Percentiles rank a stretch among this genome's conserved stretches.
Evolutionary conservation across 106 monocot genomes (phyloP).

Genomic region (Platanthera zijinensis): DNA sequence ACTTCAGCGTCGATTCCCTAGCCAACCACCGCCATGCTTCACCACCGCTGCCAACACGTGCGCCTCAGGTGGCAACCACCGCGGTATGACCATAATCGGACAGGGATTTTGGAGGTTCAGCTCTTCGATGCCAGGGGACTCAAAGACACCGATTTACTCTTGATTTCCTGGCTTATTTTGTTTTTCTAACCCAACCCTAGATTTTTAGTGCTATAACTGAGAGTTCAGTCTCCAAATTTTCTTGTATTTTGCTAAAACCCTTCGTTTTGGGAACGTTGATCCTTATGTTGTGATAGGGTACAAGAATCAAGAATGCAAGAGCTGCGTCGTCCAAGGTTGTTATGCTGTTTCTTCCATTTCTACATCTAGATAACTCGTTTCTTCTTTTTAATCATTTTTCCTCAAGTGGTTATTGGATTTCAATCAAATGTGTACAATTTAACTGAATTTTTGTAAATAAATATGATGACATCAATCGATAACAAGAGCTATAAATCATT

Average conservation of each 20-base stretch:
- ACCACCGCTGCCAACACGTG: too few relatives aligned
- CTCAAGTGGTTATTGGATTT: neutral
- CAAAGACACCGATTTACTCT: constrained; percentile 23
- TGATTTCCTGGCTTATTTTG: neutral
- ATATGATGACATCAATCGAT: neutral
- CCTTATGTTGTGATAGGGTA: constrained; percentile 64
- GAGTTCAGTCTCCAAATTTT: neutral
- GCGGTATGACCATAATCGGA: constrained; percentile 20
- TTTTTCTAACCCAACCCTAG: neutral
- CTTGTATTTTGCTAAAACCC: neutral
- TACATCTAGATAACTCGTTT: neutral
- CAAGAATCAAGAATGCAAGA: constrained; percentile 57
- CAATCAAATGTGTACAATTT: neutral
- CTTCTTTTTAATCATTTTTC: neutral
- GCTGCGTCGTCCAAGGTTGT: constrained; percentile 50
- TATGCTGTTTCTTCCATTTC: neutral
- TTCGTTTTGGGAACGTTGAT: constrained; percentile 43
- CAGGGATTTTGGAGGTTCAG: constrained; percentile 54
- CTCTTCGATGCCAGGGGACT: constrained; percentile 64
- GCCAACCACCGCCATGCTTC: too few relatives aligned
- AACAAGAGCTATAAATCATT: neutral
- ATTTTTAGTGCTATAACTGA: neutral
- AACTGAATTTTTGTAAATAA: neutral
- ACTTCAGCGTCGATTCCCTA: too few relatives aligned
- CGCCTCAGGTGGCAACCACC: neutral